Base-by-base conservation (phyloP, 306 rosid species). In the Calophaca sinica region DNA sequence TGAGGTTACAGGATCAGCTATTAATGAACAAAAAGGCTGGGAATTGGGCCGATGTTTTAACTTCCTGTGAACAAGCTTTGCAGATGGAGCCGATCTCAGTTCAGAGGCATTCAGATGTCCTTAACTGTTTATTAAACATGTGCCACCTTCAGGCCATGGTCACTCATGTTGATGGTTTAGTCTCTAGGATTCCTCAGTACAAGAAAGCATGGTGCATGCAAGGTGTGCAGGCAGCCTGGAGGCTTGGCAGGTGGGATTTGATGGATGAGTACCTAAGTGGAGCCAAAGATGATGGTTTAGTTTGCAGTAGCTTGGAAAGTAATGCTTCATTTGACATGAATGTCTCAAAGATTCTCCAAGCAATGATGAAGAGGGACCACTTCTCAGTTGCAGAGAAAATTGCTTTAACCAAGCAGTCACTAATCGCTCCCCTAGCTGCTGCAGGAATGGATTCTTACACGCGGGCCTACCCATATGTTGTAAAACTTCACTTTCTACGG, bases 171-270 rank as follows among this genome's bases (percentile, higher is more conserved):
- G 98, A 94, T 90, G 98, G 97, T 67, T 86, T 94, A 68, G 83
- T 90, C 58, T 90, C 91, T 73, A 84, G 98, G 84, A 82, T 90
- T 79, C 97, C 96, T 61, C 78, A 79, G 51, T 94, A 90, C 87
- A 94, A 90, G 88, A 91, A 94, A 86, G 86, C 88, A 50, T 94
- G 97, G 98, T 94, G 92, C 85, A 91, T 92, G 97, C 98, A 94
- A 86, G 98, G 98, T 75, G 93, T 94, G 80, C 98, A 94, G 86
- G 98, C 98, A 73, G 97, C 98, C 61, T 94, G 97, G 98, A 94
- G 97, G 84, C 97, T 94, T 79, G 96, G 96, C 60, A 86, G 88
- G 93, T 94, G 97, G 98, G 98, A 91, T 76, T 88, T 94, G 85
- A 94, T 94, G 98, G 91, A 87, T 83, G 98, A 94, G 84, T 94